Evolutionary conservation across 139 green algal genomes (phyloP), one percentile per base, ranked within the genome.

Genomic region (Coelastrella sp.): DNA sequence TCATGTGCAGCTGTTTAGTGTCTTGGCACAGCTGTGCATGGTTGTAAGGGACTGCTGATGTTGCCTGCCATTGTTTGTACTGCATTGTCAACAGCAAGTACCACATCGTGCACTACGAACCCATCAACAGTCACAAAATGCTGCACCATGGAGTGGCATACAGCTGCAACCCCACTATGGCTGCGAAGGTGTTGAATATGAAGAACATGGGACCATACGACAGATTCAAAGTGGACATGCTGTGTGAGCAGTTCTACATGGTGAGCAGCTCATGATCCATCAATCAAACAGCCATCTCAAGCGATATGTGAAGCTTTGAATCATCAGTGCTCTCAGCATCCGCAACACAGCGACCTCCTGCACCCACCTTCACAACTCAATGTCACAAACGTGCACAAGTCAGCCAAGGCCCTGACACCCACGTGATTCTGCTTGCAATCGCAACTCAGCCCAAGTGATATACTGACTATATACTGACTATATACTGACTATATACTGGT

Each of bases 181-280:
- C 34, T 38, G 53, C 75, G 3, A 32, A 50, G 19, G 75, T 71
- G 32, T 19, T 66, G 30, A 51, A 59, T 35, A n/a, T 71, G 35
- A 53, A 37, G 2, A 53, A 41, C 35, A 57, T 41, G 53, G 75
- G 53, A 2, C 51, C 75, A 3, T 82, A 40, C n/a, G 53, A 72
- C 75, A 37, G 53, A 9, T 71, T 82, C 53, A 82, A 57, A 37
- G n/a, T 25, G 9, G 25, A 37, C 35, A 82, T 82, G 75, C 34
- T 66, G 35, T 82, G 75, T 27, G 75, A 82, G 38, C 75, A 82
- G 53, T 82, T 82, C 25, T 82, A 71, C 53, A 82, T 82, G 75
- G 53, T 82, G 53, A 27, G 53, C 15, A 27, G 6, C 53, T 32
- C 19, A 5, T 32, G 53, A 19, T 27, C n/a, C n/a, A n/a, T n/a